Evolutionary conservation across 2,329 filamentous ascomycete genomes (phyloP).

Genomic region (Colletotrichum graminicola): DNA sequence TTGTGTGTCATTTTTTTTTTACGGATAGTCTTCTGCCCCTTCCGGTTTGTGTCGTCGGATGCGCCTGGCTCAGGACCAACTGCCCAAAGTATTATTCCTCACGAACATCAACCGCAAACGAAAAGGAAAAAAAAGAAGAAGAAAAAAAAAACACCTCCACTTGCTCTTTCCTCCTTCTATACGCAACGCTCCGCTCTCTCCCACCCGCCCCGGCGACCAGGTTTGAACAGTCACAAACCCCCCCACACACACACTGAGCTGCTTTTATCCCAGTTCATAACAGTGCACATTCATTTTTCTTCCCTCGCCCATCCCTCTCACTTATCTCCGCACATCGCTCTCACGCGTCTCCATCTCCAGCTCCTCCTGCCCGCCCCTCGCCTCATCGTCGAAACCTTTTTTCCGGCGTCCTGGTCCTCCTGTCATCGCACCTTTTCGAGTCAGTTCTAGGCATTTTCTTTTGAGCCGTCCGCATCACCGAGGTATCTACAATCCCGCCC

Average conservation of each 20-base stretch:
- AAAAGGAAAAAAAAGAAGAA: constrained; percentile 23
- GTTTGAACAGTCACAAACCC: constrained; percentile 35
- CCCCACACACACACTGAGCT: constrained; percentile 31
- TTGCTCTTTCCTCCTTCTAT: constrained; percentile 11
- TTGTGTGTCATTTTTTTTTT: constrained; percentile 33
- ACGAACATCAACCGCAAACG: constrained; percentile 32
- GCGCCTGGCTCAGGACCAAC: constrained; percentile 14
- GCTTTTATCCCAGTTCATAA: constrained; percentile 38
- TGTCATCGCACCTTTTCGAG: constrained; percentile 34
- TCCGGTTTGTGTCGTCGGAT: constrained; percentile 21
- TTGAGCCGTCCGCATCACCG: constrained; percentile 24
- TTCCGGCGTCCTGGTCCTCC: constrained; percentile 19
- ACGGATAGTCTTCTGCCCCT: constrained; percentile 19
- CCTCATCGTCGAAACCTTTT: constrained; percentile 41
- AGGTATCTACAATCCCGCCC: constrained; percentile 28
- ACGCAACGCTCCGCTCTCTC: constrained; percentile 29
- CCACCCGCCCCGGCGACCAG: constrained; percentile 32
- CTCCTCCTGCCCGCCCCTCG: constrained; percentile 33
- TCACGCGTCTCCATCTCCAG: constrained; percentile 39
- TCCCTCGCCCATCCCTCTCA: constrained; percentile 33
- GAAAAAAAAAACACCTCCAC: constrained; percentile 29
- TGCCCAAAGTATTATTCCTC: constrained; percentile 23
- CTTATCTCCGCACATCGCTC: constrained; percentile 38
- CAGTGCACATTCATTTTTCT: constrained; percentile 40
- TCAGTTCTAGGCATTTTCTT: constrained; percentile 34